These are phyloP conservation scores for Hirschioporus abietinus DNA, from an alignment of 768 basidiomycete genomes.

Conservation along the genomic window DNA sequence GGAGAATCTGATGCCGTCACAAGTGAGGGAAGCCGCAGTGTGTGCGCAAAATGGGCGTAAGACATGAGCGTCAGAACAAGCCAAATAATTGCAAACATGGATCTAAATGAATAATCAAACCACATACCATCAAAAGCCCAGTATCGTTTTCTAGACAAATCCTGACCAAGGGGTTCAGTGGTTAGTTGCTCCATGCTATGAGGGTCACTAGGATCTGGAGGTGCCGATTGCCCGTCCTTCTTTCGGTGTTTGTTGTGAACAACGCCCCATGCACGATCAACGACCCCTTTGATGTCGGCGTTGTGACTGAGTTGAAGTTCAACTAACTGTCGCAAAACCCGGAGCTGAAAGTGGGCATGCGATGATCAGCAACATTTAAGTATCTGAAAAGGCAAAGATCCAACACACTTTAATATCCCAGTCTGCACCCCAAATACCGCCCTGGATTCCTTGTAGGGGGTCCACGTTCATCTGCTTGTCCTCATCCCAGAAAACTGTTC, in stretches of 20 bases:
- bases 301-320: conserved; percentile 76
- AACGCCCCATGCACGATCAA: conserved; percentile 87
- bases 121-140: conserved; percentile 89
- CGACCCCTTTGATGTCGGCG: conserved; percentile 58
- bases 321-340: conserved; percentile 77
- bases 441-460: conserved; percentile 59
- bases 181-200: conserved; percentile 60
- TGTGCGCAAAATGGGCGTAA: background rate
- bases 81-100: conserved; percentile 16
- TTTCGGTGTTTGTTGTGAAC: conserved; percentile 83
- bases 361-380: conserved; percentile 17
- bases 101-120: conserved; percentile 28
- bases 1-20: conserved; percentile 63
- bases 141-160: conserved; percentile 68
- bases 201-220: conserved; percentile 56
- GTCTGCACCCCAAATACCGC: conserved; percentile 74
- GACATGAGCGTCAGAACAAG: conserved; percentile 3
- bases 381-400: conserved; percentile 19
- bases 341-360: conserved; percentile 48
- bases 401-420: conserved; percentile 77
- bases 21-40: conserved; percentile 1
- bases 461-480: conserved; percentile 60
- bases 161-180: conserved; percentile 72
- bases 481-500: conserved; percentile 80
- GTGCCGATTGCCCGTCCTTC: conserved; percentile 51